These are phyloP conservation scores for Talaromyces sp. DNA, from an alignment of 2,329 filamentous ascomycete species.

Conservation along the genomic window DNA sequence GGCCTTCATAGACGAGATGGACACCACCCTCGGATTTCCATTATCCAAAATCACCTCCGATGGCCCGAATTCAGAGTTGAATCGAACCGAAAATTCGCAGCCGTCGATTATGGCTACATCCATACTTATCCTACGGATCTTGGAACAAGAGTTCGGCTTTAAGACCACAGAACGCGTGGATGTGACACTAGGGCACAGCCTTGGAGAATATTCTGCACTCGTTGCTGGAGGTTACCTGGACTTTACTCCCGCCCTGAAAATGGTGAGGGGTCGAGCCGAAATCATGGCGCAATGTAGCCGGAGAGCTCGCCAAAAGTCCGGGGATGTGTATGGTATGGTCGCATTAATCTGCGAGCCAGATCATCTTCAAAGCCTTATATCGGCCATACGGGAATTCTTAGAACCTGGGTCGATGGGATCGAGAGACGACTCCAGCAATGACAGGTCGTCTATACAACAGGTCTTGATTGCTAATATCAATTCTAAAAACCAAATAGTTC, in stretches of 20 bases:
- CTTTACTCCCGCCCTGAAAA: constrained; percentile 70
- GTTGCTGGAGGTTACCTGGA: constrained; percentile 76
- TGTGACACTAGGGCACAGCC: constrained; percentile 80
- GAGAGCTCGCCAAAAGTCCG: constrained; percentile 60
- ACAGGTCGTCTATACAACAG: constrained; percentile 73
- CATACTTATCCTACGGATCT: constrained; percentile 78
- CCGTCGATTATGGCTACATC: constrained; percentile 95
- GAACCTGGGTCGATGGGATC: constrained; percentile 61
- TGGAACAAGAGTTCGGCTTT: constrained; percentile 82
- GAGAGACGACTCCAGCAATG: constrained; percentile 62
- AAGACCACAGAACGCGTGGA: constrained; percentile 65
- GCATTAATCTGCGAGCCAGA: constrained; percentile 82
- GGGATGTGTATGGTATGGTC: constrained; percentile 89
- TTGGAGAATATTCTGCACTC: constrained; percentile 89
- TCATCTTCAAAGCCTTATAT: constrained; percentile 64
- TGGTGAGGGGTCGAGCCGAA: constrained; percentile 73
- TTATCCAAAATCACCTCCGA: constrained; percentile 73
- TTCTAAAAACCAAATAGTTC: constrained; percentile 90
- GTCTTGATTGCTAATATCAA: constrained; percentile 93
- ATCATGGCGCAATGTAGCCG: constrained; percentile 75
- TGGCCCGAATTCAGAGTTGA: constrained; percentile 72
- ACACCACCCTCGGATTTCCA: constrained; percentile 67
- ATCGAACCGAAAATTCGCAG: constrained; percentile 80
- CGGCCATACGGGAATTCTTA: constrained; percentile 73
- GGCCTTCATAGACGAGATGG: constrained; percentile 79